Evolutionary conservation across 805 yeast species (phyloP), one percentile per base, ranked within the genome.

Genomic region (Wickerhamomyces pijperi): DNA sequence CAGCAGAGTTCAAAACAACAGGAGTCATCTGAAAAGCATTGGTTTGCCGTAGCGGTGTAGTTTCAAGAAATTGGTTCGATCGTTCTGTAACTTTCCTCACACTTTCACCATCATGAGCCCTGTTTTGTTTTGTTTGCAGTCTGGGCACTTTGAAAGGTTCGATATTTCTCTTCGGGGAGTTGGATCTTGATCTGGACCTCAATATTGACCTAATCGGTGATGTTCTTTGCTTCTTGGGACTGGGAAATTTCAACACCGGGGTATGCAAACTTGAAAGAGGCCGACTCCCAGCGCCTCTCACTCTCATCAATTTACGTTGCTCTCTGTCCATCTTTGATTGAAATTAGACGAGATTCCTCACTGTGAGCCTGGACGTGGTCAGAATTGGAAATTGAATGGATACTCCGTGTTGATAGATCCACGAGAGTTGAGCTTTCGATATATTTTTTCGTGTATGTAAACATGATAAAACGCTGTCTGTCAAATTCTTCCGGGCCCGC

Each of bases 301-400:
- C 39, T 15, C 53, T 21, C 28, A 36, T 35, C 36, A 47, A 49
- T 28, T 41, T 35, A 8, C 46, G 38, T 13, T 21, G 23, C 5
- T 44, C 46, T 38, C 55, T 39, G 35, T 47, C 47, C 52, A 47
- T 48, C n/a, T n/a, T 17, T n/a, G n/a, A n/a, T n/a, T n/a, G n/a
- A n/a, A n/a, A n/a, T n/a, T n/a, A n/a, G n/a, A n/a, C n/a, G n/a
- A n/a, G n/a, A n/a, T n/a, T n/a, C n/a, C n/a, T n/a, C n/a, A n/a
- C n/a, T n/a, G n/a, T n/a, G n/a, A n/a, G n/a, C n/a, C n/a, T n/a
- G n/a, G n/a, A n/a, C n/a, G n/a, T n/a, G n/a, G n/a, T n/a, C n/a
- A n/a, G n/a, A n/a, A n/a, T n/a, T n/a, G n/a, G n/a, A n/a, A n/a
- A n/a, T n/a, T n/a, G n/a, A n/a, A n/a, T n/a, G n/a, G n/a, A n/a